These are phyloP conservation scores for Lippia alba DNA, from an alignment of 305 asterid genomes.

Conservation along the genomic window DNA sequence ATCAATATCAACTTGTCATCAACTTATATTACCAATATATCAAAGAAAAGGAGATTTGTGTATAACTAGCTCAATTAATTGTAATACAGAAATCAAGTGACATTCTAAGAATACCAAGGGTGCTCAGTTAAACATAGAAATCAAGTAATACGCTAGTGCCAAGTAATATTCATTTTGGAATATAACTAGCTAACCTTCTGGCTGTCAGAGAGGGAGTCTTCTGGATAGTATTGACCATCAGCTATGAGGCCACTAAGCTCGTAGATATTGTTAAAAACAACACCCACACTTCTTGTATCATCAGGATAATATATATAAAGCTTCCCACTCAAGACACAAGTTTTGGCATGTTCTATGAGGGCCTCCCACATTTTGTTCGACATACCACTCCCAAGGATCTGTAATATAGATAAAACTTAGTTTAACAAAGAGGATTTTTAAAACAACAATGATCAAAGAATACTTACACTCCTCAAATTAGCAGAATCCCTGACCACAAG, in stretches of 20 bases:
- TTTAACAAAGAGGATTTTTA: conserved; percentile 10
- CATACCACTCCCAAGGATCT: conserved; percentile 98
- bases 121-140: conserved; percentile 14
- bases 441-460: conserved; percentile 6
- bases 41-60: background rate
- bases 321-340: conserved; percentile 92
- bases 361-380: conserved; percentile 99
- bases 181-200: conserved; percentile 54
- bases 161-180: conserved; percentile 14
- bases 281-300: conserved; percentile 77
- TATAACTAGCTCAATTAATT: conserved; percentile 3
- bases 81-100: conserved; percentile 30
- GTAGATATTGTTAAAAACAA: conserved; percentile 84
- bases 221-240: conserved; percentile 55
- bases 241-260: conserved; percentile 89
- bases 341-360: conserved; percentile 88
- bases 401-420: conserved; percentile 36
- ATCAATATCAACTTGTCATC: background rate
- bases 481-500: conserved; percentile 86
- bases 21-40: background rate
- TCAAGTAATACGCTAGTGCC: conserved; percentile 32
- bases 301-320: conserved; percentile 83
- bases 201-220: conserved; percentile 63
- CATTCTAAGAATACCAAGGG: background rate
- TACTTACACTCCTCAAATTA: conserved; percentile 83